Evolutionary conservation across 352 stramenopile species (phyloP).

Genomic region (Phytopythium cucurbitacearum): DNA sequence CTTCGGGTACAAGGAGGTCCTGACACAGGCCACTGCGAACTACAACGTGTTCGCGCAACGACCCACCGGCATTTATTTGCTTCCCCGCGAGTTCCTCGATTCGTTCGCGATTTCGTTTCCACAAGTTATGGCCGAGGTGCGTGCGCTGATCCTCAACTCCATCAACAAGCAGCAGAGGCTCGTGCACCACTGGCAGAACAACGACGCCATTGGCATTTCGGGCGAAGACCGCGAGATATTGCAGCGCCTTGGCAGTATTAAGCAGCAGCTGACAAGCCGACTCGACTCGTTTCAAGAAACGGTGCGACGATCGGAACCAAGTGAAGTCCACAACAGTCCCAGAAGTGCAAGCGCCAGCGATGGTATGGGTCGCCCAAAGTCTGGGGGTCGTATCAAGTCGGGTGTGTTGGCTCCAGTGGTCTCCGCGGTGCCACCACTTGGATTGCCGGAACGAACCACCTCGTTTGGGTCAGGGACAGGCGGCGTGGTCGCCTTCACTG

Average conservation of each 20-base stretch:
- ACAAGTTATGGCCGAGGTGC: constrained; percentile 60
- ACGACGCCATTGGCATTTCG: constrained; percentile 60
- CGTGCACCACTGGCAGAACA: constrained; percentile 67
- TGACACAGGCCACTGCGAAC: constrained; percentile 45
- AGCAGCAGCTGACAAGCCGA: constrained; percentile 1
- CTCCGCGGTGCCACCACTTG: no score
- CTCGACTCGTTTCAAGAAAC: neutral
- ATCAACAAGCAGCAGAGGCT: constrained; percentile 76
- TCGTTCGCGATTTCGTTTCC: constrained; percentile 47
- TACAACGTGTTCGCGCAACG: constrained; percentile 71
- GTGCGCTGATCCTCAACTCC: constrained; percentile 63
- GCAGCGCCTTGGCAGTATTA: constrained; percentile 17
- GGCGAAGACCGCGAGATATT: constrained; percentile 34
- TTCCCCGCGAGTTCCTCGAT: constrained; percentile 59
- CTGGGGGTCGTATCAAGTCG: no score
- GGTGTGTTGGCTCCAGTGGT: no score
- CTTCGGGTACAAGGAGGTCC: constrained; percentile 74
- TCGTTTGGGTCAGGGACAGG: no score
- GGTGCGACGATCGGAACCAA: neutral
- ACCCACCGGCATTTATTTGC: constrained; percentile 55
- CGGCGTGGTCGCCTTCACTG: no score
- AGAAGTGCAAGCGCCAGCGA: neutral
- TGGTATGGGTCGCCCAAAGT: neutral
- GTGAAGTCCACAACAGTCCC: neutral
- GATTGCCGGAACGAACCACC: no score